phyloP scores from a whole-genome alignment of 2,329 filamentous ascomycete species.

The Cryphonectria carpinicola region DNA sequence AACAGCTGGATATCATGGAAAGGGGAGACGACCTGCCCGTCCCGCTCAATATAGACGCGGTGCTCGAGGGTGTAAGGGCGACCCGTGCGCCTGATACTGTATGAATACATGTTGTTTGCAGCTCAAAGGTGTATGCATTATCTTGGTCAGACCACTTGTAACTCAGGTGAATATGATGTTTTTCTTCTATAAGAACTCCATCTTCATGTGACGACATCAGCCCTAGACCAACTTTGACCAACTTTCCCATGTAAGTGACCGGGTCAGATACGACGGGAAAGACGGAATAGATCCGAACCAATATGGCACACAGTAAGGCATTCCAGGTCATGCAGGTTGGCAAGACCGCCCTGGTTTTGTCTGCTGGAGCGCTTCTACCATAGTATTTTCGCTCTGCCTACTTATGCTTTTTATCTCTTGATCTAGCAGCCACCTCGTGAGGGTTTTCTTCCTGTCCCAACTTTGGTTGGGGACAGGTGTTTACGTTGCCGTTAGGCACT shows the following conservation, averaged over 20 bases:
- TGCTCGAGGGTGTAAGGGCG: constrained; percentile 88
- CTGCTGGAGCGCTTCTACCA: too few species aligned
- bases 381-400: too few species aligned
- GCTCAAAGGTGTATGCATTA: neutral
- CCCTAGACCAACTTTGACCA: neutral
- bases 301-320: neutral
- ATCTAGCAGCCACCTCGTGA: too few species aligned
- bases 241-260: neutral
- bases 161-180: neutral
- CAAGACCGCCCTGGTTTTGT: too few species aligned
- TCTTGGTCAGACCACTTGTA: neutral
- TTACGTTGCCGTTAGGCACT: too few species aligned
- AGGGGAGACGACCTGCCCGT: constrained; percentile 89
- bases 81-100: neutral
- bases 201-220: neutral
- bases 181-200: neutral
- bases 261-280: neutral
- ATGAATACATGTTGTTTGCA: constrained; percentile 16
- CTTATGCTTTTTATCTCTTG: too few species aligned
- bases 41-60: constrained; percentile 96
- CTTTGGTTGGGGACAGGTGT: too few species aligned
- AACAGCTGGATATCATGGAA: constrained; percentile 99
- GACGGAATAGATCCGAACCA: neutral
- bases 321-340: too few species aligned
- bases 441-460: too few species aligned